Percentiles rank a stretch among this genome's conserved stretches.
phyloP scores from a whole-genome alignment of 768 basidiomycete genomes.

The Crepidotus variabilis region DNA sequence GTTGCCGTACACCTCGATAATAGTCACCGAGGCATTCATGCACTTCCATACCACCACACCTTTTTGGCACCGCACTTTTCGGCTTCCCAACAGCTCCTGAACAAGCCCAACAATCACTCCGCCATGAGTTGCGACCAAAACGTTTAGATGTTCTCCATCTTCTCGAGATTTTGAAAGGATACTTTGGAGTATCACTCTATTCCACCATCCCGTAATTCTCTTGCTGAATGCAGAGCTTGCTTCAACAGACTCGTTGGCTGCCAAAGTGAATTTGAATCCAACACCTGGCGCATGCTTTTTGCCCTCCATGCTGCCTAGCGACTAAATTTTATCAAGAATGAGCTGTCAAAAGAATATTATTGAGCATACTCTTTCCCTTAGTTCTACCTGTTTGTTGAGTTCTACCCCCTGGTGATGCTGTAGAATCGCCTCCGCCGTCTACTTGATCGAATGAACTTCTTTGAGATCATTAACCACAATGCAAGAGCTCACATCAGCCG shows the following conservation, averaged over 20 bases:
- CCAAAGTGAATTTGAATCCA: slow-evolving; percentile 14
- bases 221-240: slow-evolving; percentile 32
- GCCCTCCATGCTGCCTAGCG: slow-evolving; percentile 63
- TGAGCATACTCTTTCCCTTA: slow-evolving; percentile 62
- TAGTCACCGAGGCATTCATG: slow-evolving; percentile 54
- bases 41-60: slow-evolving; percentile 34
- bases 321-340: slow-evolving; percentile 27
- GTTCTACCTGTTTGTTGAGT: slow-evolving; percentile 38
- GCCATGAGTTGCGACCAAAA: slow-evolving; percentile 67
- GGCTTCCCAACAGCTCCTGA: slow-evolving; percentile 38
- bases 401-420: slow-evolving; percentile 43
- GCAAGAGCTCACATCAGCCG: slow-evolving; percentile 46
- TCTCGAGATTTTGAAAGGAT: slow-evolving; percentile 4
- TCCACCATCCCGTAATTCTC: slow-evolving; percentile 66
- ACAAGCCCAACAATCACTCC: slow-evolving; percentile 57
- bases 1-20: slow-evolving; percentile 47
- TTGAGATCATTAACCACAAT: not conserved
- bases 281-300: slow-evolving; percentile 13
- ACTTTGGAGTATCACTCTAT: slow-evolving; percentile 30
- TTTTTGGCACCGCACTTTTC: slow-evolving; percentile 31
- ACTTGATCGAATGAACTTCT: slow-evolving; percentile 2
- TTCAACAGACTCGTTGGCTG: slow-evolving; percentile 33
- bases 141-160: slow-evolving; percentile 27
- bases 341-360: not conserved
- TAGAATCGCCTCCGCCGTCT: slow-evolving; percentile 71